These are phyloP conservation scores for Takashimella tepidaria DNA, from an alignment of 1,284 basidiomycete genomes.

Conservation along the genomic window DNA sequence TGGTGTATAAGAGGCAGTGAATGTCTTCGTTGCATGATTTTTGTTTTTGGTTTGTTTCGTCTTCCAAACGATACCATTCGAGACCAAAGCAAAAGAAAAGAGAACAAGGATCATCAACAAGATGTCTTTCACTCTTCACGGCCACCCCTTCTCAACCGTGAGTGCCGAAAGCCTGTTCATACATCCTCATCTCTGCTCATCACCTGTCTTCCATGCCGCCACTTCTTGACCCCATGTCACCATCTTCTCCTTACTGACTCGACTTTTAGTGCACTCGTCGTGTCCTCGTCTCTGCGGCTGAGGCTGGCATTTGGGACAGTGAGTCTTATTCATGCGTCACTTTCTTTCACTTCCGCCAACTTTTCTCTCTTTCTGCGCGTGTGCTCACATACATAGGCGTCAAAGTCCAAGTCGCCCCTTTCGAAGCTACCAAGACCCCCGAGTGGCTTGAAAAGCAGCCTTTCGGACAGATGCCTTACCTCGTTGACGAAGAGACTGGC, in stretches of 20 bases:
- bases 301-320: slow-evolving; percentile 13
- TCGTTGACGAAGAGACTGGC: slow-evolving; percentile 46
- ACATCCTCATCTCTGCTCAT: not conserved
- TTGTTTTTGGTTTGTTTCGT: no score
- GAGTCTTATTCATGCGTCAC: not conserved
- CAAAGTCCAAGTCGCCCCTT: slow-evolving; percentile 22
- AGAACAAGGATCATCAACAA: no score
- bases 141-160: slow-evolving; percentile 18
- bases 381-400: slow-evolving; percentile 16
- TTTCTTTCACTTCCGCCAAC: not conserved
- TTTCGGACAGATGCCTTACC: slow-evolving; percentile 62
- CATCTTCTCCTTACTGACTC: not conserved
- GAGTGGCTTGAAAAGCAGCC: slow-evolving; percentile 55
- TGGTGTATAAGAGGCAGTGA: no score
- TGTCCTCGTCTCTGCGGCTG: slow-evolving; percentile 15
- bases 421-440: slow-evolving; percentile 52
- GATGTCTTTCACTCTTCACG: slow-evolving; percentile 19
- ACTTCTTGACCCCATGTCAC: not conserved
- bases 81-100: no score
- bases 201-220: not conserved
- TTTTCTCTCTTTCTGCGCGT: not conserved
- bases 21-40: no score
- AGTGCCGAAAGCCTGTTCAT: not conserved
- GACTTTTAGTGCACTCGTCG: slow-evolving; percentile 18
- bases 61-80: no score